phyloP scores from a whole-genome alignment of 2,329 filamentous ascomycete genomes.

The Fusarium equiseti region DNA sequence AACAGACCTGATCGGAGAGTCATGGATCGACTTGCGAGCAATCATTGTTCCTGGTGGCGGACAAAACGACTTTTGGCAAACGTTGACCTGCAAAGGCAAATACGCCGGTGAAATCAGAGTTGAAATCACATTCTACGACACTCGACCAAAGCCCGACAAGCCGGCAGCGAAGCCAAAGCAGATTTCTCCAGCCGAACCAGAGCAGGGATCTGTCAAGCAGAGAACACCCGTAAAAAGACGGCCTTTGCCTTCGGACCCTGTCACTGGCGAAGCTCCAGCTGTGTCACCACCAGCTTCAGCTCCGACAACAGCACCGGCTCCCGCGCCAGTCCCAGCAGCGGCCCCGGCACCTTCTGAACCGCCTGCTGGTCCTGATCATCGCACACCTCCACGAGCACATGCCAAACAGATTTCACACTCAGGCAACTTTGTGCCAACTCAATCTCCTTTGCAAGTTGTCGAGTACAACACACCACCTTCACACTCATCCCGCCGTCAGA shows the following conservation, averaged over 20 bases:
- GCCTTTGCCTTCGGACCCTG: slow-evolving; percentile 84
- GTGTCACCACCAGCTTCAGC: slow-evolving; percentile 26
- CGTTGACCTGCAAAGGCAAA: slow-evolving; percentile 87
- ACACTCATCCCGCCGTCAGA: slow-evolving; percentile 50
- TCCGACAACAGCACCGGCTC: slow-evolving; percentile 10
- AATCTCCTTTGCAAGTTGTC: slow-evolving; percentile 65
- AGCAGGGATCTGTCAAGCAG: slow-evolving; percentile 58
- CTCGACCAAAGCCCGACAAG: slow-evolving; percentile 83
- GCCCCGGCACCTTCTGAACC: slow-evolving; percentile 47
- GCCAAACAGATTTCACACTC: slow-evolving; percentile 55
- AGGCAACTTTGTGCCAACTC: slow-evolving; percentile 59
- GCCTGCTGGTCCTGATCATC: slow-evolving; percentile 57
- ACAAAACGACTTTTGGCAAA: slow-evolving; percentile 95
- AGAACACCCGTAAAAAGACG: slow-evolving; percentile 80
- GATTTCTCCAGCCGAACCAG: slow-evolving; percentile 53
- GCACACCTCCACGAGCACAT: slow-evolving; percentile 62
- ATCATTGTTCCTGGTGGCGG: slow-evolving; percentile 89
- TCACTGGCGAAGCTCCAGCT: slow-evolving; percentile 64
- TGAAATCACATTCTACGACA: slow-evolving; percentile 97
- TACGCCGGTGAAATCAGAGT: slow-evolving; percentile 96
- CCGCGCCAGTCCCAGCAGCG: slow-evolving; percentile 19
- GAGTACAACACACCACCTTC: slow-evolving; percentile 63
- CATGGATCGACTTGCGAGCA: slow-evolving; percentile 85
- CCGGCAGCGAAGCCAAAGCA: slow-evolving; percentile 65
- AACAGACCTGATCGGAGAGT: slow-evolving; percentile 95